Conservation (phyloP, 139 green algal species). For the Volvox reticuliferus region DNA sequence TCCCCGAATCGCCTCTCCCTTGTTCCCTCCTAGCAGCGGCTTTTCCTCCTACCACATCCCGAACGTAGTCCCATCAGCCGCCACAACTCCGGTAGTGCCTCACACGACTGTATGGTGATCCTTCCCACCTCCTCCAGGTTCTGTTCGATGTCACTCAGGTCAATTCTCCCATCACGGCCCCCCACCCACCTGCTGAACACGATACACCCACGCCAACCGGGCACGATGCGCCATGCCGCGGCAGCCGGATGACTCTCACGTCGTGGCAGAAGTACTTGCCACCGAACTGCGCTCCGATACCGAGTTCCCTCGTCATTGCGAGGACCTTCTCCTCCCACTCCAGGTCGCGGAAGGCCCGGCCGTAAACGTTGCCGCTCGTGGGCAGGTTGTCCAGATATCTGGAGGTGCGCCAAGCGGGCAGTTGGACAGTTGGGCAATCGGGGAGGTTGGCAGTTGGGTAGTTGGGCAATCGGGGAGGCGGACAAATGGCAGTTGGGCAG, state of each 20-base stretch:
- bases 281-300: constrained; percentile 52
- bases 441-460: neutral
- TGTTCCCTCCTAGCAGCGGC: too few relatives aligned
- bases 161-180: too few relatives aligned
- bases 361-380: constrained; percentile 54
- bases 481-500: neutral
- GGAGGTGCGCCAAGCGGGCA: neutral
- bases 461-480: too few relatives aligned
- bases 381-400: constrained; percentile 63
- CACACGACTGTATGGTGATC: too few relatives aligned
- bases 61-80: too few relatives aligned
- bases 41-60: too few relatives aligned
- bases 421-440: neutral
- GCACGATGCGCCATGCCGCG: constrained; percentile 61
- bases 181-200: constrained; percentile 56
- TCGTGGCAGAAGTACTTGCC: constrained; percentile 74
- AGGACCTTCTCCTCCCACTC: constrained; percentile 63
- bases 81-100: too few relatives aligned
- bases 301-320: constrained; percentile 53
- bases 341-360: constrained; percentile 63
- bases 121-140: too few relatives aligned
- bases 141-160: too few relatives aligned
- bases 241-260: constrained; percentile 63
- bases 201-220: constrained; percentile 64
- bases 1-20: too few relatives aligned